Base-by-base conservation (phyloP, 2,329 filamentous ascomycete species). In the Claviceps digitariae region DNA sequence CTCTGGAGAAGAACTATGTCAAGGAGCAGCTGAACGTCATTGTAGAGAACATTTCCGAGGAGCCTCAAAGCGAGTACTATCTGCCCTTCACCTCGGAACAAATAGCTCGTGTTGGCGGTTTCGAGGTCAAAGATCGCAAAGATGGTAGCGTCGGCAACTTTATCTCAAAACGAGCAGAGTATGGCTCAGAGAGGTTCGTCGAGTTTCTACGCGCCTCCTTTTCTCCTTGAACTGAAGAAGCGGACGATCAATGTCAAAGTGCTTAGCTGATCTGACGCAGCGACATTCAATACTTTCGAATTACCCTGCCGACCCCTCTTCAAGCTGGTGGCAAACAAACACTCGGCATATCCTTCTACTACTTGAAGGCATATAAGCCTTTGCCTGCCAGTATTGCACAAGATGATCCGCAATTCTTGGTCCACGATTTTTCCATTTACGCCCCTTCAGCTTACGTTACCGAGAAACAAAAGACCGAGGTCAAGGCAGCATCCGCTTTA, bases 121-220 rank as follows among this genome's bases (percentile, higher is more conserved):
- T 98, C 55, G 90, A 97, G 72, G 93, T 90, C 52, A 88, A 86
- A 74, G 89, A 97, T 69, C 93, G 90, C 76, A 95, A 95, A 70
- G 80, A 90, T 58, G 69, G 79, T 38, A 77, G 76, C 52, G 76
- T 81, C 59, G 79, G 78, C 13, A 75, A 78, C 36, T 95, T 96
- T 67, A 69, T 72, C 49, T 82, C 84, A 44, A 83, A 87, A 59
- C 72, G 79, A 52, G 82, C 87, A 17, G 84, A 84, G 61, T 76
- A 79, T 59, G 77, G 85, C 57, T 62, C 73, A 23, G 65, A 81
- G 69, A 87, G 74, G 77, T 79, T 66, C 57, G 66, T 59, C 27
- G 17, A 31, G 7, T 12, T 34, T 34, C 2, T n/a, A n/a, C n/a
- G n/a, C 10, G 10, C 10, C 10, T 34, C 31, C 10, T 34, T 41